These are phyloP conservation scores for Colletotrichum sp. DNA, from an alignment of 2,329 filamentous ascomycete genomes.

Conservation along the genomic window DNA sequence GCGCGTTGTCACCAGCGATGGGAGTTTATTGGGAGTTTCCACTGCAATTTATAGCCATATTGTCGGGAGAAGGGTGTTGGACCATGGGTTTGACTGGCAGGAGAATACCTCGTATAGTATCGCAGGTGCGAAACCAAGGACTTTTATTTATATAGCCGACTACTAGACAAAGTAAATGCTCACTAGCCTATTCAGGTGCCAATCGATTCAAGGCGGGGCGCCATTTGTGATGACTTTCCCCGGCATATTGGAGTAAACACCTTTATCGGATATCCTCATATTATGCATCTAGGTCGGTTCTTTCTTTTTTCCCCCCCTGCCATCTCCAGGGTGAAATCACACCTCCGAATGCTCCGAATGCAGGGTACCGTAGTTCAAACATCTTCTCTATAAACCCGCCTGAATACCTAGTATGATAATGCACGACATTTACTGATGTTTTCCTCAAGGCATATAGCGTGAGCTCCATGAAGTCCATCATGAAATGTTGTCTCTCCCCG, in stretches of 20 bases:
- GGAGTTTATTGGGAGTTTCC: not conserved
- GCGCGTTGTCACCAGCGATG: not conserved
- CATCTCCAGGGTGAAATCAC: not conserved
- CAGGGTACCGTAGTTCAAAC: not conserved
- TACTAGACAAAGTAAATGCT: not conserved
- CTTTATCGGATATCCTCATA: not conserved
- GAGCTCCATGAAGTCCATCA: not conserved
- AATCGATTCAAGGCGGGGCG: not conserved
- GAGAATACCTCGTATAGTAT: not conserved
- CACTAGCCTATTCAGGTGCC: not conserved
- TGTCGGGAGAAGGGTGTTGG: not conserved
- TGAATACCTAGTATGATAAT: not conserved
- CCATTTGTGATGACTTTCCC: not conserved
- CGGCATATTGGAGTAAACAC: not conserved
- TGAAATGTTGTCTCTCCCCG: not conserved
- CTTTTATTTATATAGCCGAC: not conserved
- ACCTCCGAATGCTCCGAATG: not conserved
- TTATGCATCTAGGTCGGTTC: not conserved
- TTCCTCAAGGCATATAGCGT: not conserved
- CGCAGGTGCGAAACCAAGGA: not conserved
- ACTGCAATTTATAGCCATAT: not conserved
- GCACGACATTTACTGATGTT: not conserved
- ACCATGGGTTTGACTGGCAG: not conserved
- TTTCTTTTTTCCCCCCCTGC: no score
- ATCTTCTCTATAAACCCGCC: not conserved